These are phyloP conservation scores for Pseudevernia furfuracea DNA, from an alignment of 495 filamentous ascomycete genomes.

Conservation along the genomic window DNA sequence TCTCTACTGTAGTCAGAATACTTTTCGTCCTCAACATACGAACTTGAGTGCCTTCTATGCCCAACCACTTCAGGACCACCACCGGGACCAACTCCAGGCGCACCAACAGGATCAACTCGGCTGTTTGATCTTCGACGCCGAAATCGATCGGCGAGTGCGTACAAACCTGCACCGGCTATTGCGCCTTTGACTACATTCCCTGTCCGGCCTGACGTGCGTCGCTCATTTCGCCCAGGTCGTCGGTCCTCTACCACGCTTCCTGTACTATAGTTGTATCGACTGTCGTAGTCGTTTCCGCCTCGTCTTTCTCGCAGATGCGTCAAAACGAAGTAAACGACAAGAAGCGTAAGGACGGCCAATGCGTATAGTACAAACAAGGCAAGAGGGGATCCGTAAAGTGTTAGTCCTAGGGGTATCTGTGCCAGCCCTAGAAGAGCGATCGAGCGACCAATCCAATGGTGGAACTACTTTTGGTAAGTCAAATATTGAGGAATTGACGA, in stretches of 20 bases:
- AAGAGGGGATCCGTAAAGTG: constrained; percentile 85
- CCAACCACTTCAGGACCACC: constrained; percentile 32
- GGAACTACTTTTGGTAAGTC: constrained; percentile 43
- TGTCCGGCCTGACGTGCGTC: constrained; percentile 28
- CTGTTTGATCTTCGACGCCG: constrained; percentile 30
- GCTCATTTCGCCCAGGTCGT: constrained; percentile 16
- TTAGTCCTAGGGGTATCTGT: constrained; percentile 83
- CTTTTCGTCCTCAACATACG: constrained; percentile 29
- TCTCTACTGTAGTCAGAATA: constrained; percentile 44
- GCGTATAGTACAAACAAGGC: constrained; percentile 77
- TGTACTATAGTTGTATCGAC: constrained; percentile 46
- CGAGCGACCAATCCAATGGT: constrained; percentile 77
- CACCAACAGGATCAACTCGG: constrained; percentile 19
- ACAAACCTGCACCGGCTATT: constrained; percentile 54
- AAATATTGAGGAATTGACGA: not conserved
- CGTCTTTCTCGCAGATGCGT: constrained; percentile 52
- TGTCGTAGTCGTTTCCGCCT: constrained; percentile 43
- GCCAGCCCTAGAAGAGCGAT: constrained; percentile 73
- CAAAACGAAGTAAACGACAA: constrained; percentile 66
- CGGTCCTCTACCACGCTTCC: constrained; percentile 34
- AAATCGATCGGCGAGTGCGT: constrained; percentile 48
- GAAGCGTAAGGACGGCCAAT: constrained; percentile 57
- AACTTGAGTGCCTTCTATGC: constrained; percentile 25
- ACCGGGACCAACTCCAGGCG: not conserved
- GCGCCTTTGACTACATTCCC: constrained; percentile 37